Evolutionary conservation across 306 rosid species (phyloP).

Genomic region (Alnus rubra): DNA sequence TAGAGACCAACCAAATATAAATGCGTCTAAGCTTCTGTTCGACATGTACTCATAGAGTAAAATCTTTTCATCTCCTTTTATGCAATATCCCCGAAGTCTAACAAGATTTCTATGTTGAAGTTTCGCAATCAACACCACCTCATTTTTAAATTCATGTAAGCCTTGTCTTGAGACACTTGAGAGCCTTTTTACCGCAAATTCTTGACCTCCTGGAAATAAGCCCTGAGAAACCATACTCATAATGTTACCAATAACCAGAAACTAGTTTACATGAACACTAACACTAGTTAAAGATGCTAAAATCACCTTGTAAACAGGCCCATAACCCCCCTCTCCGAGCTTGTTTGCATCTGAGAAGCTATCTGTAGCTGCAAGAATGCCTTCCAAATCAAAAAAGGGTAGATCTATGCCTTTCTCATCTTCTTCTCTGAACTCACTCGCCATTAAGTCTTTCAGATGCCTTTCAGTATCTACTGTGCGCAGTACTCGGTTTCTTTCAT

Average conservation of each 20-base stretch:
- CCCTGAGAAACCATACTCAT: constrained; percentile 27
- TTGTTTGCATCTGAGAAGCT: constrained; percentile 50
- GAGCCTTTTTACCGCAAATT: constrained; percentile 52
- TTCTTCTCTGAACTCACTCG: constrained; percentile 34
- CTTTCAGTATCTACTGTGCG: constrained; percentile 23
- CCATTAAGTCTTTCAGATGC: constrained; percentile 31
- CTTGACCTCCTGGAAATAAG: constrained; percentile 26
- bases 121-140: constrained; percentile 46
- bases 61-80: constrained; percentile 42
- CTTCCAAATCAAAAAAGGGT: constrained; percentile 32
- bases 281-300: not conserved
- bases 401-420: constrained; percentile 37
- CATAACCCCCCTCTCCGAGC: constrained; percentile 63
- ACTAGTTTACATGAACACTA: not conserved
- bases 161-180: constrained; percentile 51
- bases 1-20: constrained; percentile 45
- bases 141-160: constrained; percentile 47
- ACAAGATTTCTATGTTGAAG: constrained; percentile 56
- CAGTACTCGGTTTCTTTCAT: constrained; percentile 1
- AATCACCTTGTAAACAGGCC: constrained; percentile 55
- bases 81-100: constrained; percentile 45
- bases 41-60: constrained; percentile 53
- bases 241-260: not conserved
- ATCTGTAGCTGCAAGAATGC: constrained; percentile 45
- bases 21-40: constrained; percentile 49